These are phyloP conservation scores for Fusarium camptoceras DNA, from an alignment of 2,329 filamentous ascomycete genomes.

Conservation along the genomic window DNA sequence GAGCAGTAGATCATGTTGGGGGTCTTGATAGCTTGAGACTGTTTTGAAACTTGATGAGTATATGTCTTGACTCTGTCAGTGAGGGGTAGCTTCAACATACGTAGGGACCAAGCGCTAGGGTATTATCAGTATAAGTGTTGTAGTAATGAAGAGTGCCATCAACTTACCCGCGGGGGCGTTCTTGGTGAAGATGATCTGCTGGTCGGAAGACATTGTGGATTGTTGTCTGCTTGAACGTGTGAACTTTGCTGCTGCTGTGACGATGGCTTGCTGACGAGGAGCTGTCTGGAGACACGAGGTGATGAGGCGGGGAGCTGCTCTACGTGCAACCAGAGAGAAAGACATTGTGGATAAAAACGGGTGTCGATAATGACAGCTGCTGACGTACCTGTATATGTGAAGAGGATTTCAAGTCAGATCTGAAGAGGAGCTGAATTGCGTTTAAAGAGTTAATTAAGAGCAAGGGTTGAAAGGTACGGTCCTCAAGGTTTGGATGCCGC, in stretches of 20 bases:
- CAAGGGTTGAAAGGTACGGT: slow-evolving; percentile 7
- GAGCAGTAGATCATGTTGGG: slow-evolving; percentile 74
- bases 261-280: slow-evolving; percentile 21
- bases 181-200: slow-evolving; percentile 66
- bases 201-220: slow-evolving; percentile 61
- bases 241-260: slow-evolving; percentile 43
- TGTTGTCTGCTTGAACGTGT: slow-evolving; percentile 50
- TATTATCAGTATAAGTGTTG: slow-evolving; percentile 19
- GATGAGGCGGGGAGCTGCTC: slow-evolving; percentile 44
- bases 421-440: neutral
- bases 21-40: slow-evolving; percentile 77
- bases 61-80: slow-evolving; percentile 7
- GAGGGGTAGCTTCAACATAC: slow-evolving; percentile 56
- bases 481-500: slow-evolving; percentile 19
- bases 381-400: slow-evolving; percentile 34
- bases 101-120: slow-evolving; percentile 70
- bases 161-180: slow-evolving; percentile 69
- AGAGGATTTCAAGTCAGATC: neutral
- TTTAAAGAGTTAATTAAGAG: slow-evolving; percentile 7
- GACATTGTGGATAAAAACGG: slow-evolving; percentile 38
- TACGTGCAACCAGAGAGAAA: slow-evolving; percentile 32
- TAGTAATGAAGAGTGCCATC: neutral
- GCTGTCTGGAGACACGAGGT: slow-evolving; percentile 33
- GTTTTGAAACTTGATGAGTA: slow-evolving; percentile 32
- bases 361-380: neutral